Evolutionary conservation across 441 rosid genomes (phyloP), one percentile per base, ranked within the genome.

Genomic region (Brassica balearica): DNA sequence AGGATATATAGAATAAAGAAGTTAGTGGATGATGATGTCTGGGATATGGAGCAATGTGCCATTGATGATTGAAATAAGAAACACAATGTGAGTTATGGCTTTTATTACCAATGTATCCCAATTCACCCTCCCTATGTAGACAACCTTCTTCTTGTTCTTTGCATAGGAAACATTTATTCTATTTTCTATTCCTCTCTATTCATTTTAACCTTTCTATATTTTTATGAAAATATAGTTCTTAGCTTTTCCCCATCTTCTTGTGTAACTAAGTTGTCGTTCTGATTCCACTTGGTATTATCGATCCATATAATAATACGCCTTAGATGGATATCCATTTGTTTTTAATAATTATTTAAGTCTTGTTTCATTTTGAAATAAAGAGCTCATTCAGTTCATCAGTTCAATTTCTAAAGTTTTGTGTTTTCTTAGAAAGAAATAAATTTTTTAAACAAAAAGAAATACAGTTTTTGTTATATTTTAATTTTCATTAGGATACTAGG

Each of bases 81-180:
- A 84, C 88, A 86, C 60, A 79, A 74, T 84, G 88, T 80, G 87
- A 87, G 89, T 83, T 81, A 60, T 82, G 85, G 87, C 86, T 75
- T 82, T 80, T 80, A 80, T 80, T 80, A 85, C 83, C 80, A 78
- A 48, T 89, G 94, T 83, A 77, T 72, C 88, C 89, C 83, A 78
- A 80, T 85, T 86, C 83, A 73, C 87, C 85, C 82, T 81, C 82
- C 86, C 85, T 77, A 77, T 65, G 83, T 80, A 78, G 86, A 84
- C 93, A 90, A 76, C 70, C 34, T 76, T 72, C 77, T 76, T 80
- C 82, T 80, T 91, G 95, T 85, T 90, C 72, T 81, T 32, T 84
- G 59, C 88, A 23, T 80, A 87, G 92, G 92, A 87, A 87, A 90
- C 98, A 88, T 82, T 76, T 75, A 73, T 58, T 82, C 85, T 78